Evolutionary conservation across 1,139 yeast species (phyloP).

Genomic region (Nakaseomyces delphensis): DNA sequence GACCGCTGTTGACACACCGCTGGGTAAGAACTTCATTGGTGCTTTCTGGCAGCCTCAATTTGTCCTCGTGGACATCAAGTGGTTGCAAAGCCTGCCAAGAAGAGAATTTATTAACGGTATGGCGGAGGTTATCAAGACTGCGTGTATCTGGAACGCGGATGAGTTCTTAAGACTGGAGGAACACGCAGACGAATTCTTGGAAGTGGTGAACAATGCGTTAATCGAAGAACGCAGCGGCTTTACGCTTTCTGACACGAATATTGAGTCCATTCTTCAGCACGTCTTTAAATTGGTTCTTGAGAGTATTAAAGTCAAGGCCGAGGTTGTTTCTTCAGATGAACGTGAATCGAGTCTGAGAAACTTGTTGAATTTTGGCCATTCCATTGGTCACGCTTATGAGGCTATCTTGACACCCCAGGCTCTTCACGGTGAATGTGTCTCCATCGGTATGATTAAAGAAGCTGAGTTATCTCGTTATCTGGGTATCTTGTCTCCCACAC

Average conservation of each 20-base stretch:
- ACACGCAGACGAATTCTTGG: slow-evolving; percentile 59
- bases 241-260: slow-evolving; percentile 40
- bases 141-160: slow-evolving; percentile 91
- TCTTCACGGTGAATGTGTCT: slow-evolving; percentile 94
- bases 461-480: slow-evolving; percentile 89
- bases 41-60: slow-evolving; percentile 96
- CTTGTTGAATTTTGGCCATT: slow-evolving; percentile 88
- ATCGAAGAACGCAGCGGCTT: slow-evolving; percentile 36
- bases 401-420: slow-evolving; percentile 94
- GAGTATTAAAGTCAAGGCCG: slow-evolving; percentile 84
- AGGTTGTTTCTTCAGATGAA: slow-evolving; percentile 89
- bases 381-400: slow-evolving; percentile 97
- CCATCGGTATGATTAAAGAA: slow-evolving; percentile 89
- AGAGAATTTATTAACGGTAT: slow-evolving; percentile 96
- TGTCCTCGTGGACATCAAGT: slow-evolving; percentile 80
- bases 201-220: slow-evolving; percentile 36
- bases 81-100: slow-evolving; percentile 79
- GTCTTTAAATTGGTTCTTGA: slow-evolving; percentile 74
- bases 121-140: slow-evolving; percentile 97
- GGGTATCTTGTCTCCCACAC: slow-evolving; percentile 84
- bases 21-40: slow-evolving; percentile 93
- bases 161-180: slow-evolving; percentile 81
- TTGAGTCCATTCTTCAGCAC: slow-evolving; percentile 60
- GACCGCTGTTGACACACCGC: slow-evolving; percentile 96
- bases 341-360: slow-evolving; percentile 93